Evolutionary conservation across 2,329 filamentous ascomycete genomes (phyloP).

Genomic region (Alternaria postmessia): DNA sequence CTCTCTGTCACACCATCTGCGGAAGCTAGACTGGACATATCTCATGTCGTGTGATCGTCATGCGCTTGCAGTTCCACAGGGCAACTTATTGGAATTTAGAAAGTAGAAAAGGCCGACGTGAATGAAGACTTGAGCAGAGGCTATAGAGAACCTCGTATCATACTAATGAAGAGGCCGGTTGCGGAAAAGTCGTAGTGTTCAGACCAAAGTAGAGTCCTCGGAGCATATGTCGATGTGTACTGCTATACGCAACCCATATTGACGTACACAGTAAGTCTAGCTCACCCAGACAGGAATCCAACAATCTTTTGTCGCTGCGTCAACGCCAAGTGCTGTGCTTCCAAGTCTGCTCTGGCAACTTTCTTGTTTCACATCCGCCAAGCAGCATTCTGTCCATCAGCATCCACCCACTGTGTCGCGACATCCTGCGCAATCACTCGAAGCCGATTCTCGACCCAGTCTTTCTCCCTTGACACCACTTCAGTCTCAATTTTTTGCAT

Average conservation of each 20-base stretch:
- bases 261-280: neutral
- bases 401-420: conserved; percentile 18
- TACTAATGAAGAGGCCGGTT: neutral
- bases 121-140: neutral
- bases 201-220: neutral
- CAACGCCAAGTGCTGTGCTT: neutral
- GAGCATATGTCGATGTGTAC: neutral
- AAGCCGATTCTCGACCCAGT: conserved; percentile 48
- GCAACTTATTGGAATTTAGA: neutral
- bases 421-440: conserved; percentile 36
- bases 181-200: neutral
- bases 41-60: conserved; percentile 4
- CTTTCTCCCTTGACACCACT: conserved; percentile 43
- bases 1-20: conserved; percentile 1
- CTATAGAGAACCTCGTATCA: neutral
- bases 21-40: neutral
- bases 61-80: neutral
- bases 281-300: neutral
- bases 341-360: neutral
- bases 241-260: neutral
- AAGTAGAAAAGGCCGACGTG: neutral
- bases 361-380: conserved; percentile 34
- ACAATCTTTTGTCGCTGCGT: neutral
- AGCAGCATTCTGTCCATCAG: conserved; percentile 22
- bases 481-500: conserved; percentile 46